Evolutionary conservation across 106 monocot species (phyloP), one percentile per base, ranked within the genome.

Genomic region (Hemerocallis citrina): DNA sequence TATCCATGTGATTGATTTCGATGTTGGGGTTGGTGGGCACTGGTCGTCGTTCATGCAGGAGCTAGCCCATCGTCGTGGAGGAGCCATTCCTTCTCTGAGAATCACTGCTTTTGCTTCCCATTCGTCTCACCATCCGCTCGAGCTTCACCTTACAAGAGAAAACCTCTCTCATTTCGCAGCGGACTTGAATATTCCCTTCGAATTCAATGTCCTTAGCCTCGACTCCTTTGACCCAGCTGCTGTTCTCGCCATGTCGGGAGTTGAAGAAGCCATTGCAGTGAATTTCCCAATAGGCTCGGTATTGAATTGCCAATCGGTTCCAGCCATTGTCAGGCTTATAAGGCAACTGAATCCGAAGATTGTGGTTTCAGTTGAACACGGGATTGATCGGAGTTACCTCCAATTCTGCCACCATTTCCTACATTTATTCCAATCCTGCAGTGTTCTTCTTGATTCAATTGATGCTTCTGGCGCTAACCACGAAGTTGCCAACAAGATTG

Each of bases 21-120:
- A 96, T 57, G 71, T 96, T 19, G 96, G 84, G 1, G 54, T 96
- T 2, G 96, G 96, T 10, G 77, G 87, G 17, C 86, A 87, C 36
- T 96, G 96, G 96, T 72, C 96, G 1, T 77, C 96, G 16, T 79
- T 96, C 72, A 68, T 96, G 73, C 89, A 89, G 55, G 94, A 95
- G 71, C 69, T 95, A 6, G 79, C 89, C 1, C 82, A 84, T 63
- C 55, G 89, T 20, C 75, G 75, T 23, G 49, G 69, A 0, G 72
- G 52, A 5, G 19, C 68, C 7, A 23, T 68, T 0, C 75, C 80
- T 0, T 55, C 62, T 15, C 71, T 91, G 8, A 90, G 76, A 60
- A 74, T 96, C 57, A 87, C 96, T 0, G 90, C 86, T 15, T 84
- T 91, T 35, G 78, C 74, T 20, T 67, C 87, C 19, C 37, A 59